phyloP scores from a whole-genome alignment of 202 grass and related monocot species.

The Cymbopogon flexuosus region DNA sequence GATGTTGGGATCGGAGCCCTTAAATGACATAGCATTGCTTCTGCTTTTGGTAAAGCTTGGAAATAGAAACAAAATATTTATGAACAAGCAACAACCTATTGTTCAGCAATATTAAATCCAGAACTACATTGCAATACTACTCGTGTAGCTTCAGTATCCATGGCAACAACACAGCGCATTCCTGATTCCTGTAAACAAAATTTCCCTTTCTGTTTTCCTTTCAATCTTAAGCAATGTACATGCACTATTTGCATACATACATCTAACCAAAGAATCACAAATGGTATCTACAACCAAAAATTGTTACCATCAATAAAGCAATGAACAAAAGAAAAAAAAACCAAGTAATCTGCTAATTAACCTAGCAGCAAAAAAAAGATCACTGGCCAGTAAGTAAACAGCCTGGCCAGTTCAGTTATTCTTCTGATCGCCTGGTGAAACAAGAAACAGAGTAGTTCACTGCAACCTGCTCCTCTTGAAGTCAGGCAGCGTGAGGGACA shows the following conservation, averaged over 20 bases:
- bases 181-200: not conserved
- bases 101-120: no score
- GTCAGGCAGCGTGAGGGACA: constrained; percentile 61
- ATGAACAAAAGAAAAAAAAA: not conserved
- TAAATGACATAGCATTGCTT: no score
- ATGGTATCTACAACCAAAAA: constrained; percentile 8
- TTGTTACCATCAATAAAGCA: not conserved
- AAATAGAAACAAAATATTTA: no score
- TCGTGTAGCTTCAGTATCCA: no score
- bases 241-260: not conserved
- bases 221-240: constrained; percentile 18
- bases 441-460: constrained; percentile 20
- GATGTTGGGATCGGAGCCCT: no score
- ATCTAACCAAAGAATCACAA: constrained; percentile 32
- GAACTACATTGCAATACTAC: no score
- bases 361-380: constrained; percentile 25
- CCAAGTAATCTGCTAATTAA: not conserved
- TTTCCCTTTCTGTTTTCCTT: not conserved
- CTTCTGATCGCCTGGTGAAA: not conserved
- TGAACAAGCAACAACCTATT: no score
- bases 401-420: constrained; percentile 11
- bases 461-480: constrained; percentile 53
- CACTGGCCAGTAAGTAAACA: constrained; percentile 11
- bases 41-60: no score
- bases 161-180: not conserved